Evolutionary conservation across 2,329 filamentous ascomycete genomes (phyloP).

Genomic region (Penicillium sp.): DNA sequence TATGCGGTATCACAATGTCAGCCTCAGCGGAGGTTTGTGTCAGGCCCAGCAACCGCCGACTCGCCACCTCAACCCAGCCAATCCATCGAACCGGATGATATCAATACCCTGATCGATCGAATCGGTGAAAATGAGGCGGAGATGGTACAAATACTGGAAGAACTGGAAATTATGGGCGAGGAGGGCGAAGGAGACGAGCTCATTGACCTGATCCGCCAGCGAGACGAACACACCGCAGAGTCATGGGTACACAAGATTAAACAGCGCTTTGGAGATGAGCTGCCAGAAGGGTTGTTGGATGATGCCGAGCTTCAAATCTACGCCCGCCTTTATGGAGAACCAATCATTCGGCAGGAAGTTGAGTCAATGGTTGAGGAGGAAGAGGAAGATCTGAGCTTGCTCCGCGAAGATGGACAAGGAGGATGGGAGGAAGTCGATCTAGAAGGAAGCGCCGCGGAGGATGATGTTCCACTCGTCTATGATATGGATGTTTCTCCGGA

Average conservation of each 20-base stretch:
- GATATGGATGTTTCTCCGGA: slow-evolving; percentile 30
- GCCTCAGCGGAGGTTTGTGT: slow-evolving; percentile 23
- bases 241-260: slow-evolving; percentile 65
- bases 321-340: slow-evolving; percentile 76
- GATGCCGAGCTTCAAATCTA: slow-evolving; percentile 73
- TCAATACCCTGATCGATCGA: slow-evolving; percentile 40
- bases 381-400: slow-evolving; percentile 34
- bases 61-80: slow-evolving; percentile 17
- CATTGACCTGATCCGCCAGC: slow-evolving; percentile 31
- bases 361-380: slow-evolving; percentile 28
- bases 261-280: slow-evolving; percentile 71
- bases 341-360: slow-evolving; percentile 46
- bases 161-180: slow-evolving; percentile 35
- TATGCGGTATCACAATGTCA: slow-evolving; percentile 8
- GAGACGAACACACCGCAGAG: slow-evolving; percentile 35
- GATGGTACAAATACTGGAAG: slow-evolving; percentile 37
- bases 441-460: slow-evolving; percentile 19
- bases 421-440: slow-evolving; percentile 39
- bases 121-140: slow-evolving; percentile 39
- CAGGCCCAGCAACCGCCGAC: slow-evolving; percentile 23
- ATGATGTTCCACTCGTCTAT: slow-evolving; percentile 30
- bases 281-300: slow-evolving; percentile 70
- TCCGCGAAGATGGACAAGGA: slow-evolving; percentile 40
- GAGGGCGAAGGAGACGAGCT: slow-evolving; percentile 30
- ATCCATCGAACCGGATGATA: slow-evolving; percentile 25